A percentile compares a stretch with the other conserved stretches of the same genome.
phyloP scores from a whole-genome alignment of 768 basidiomycete species.

The Brasilioporus rufonigricans region DNA sequence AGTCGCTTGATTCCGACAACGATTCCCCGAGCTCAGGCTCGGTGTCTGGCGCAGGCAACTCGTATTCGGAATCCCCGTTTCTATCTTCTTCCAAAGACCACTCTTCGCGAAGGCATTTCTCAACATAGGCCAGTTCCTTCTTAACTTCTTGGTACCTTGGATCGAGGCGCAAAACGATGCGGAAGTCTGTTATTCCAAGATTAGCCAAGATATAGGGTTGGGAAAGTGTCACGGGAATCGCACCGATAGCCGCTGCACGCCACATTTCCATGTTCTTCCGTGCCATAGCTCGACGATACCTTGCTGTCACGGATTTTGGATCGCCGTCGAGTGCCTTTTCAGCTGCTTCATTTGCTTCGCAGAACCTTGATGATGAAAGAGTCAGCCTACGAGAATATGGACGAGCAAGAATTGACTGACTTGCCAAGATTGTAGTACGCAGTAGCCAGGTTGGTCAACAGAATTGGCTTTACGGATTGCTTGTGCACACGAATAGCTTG shows the following conservation, averaged over 20 bases:
- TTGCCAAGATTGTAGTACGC: constrained; percentile 42
- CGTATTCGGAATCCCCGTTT: constrained; percentile 3
- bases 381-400: background rate
- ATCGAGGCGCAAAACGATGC: constrained; percentile 24
- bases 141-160: constrained; percentile 15
- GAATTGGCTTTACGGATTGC: constrained; percentile 29
- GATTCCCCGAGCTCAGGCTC: constrained; percentile 37
- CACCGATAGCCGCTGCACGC: constrained; percentile 19
- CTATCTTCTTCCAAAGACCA: background rate
- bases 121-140: background rate
- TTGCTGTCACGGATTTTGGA: constrained; percentile 32
- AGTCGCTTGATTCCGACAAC: constrained; percentile 52
- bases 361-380: constrained; percentile 12
- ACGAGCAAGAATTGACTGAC: constrained; percentile 11
- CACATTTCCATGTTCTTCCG: constrained; percentile 22
- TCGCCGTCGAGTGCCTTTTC: constrained; percentile 25
- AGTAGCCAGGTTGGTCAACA: constrained; percentile 41
- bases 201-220: background rate
- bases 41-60: constrained; percentile 10
- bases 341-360: constrained; percentile 28
- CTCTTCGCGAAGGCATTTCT: constrained; percentile 1
- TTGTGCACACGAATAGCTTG: constrained; percentile 38
- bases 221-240: background rate
- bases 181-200: constrained; percentile 22
- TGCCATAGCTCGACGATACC: constrained; percentile 34